phyloP scores from a whole-genome alignment of 805 yeast species.

The Hanseniaspora hatyaiensis region DNA sequence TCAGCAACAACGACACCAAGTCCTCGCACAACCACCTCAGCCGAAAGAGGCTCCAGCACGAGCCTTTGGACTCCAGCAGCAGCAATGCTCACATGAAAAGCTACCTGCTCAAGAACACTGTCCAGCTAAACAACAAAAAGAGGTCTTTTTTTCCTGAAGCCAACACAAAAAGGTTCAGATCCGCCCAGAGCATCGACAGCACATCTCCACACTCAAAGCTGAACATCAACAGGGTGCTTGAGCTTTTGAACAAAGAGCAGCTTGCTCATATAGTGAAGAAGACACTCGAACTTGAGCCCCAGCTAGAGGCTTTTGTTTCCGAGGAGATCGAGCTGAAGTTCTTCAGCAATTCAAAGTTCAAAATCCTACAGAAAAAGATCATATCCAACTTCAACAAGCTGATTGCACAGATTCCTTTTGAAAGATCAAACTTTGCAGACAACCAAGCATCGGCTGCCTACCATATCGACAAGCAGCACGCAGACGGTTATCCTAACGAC shows the following conservation, averaged over 20 bases:
- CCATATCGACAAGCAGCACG: no score
- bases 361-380: not conserved
- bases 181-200: no score
- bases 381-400: constrained; percentile 1
- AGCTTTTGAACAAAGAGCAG: constrained; percentile 27
- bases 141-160: not conserved
- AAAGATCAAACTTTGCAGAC: constrained; percentile 6
- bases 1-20: not conserved
- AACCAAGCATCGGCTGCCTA: no score
- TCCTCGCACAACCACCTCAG: not conserved
- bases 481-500: no score
- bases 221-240: constrained; percentile 28
- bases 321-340: constrained; percentile 12
- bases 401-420: constrained; percentile 7
- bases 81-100: no score
- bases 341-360: constrained; percentile 9
- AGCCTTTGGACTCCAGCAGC: no score
- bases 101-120: no score
- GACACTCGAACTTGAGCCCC: constrained; percentile 16
- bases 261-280: constrained; percentile 22
- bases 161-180: constrained; percentile 1
- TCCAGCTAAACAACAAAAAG: no score
- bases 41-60: constrained; percentile 3
- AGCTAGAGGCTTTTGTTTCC: constrained; percentile 2
- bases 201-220: constrained; percentile 22